Conservation (phyloP, 1,284 basidiomycete genomes). For the Rhizopogon parksii region DNA sequence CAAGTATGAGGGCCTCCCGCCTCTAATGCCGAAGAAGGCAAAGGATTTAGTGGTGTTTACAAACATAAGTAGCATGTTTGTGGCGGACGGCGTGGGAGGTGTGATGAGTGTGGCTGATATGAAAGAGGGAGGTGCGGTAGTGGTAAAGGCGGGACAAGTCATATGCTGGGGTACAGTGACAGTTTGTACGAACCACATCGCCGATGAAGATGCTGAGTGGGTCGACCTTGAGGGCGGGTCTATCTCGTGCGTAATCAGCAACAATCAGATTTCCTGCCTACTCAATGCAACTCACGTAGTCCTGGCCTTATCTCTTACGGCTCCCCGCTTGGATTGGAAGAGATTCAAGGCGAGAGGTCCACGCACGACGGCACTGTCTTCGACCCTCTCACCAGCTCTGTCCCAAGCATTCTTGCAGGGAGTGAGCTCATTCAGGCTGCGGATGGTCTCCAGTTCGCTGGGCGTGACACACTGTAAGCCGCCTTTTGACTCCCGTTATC, state of each 20-base stretch:
- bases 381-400: constrained; percentile 39
- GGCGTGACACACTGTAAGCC: constrained; percentile 63
- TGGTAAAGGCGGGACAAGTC: constrained; percentile 38
- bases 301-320: constrained; percentile 59
- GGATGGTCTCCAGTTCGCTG: constrained; percentile 68
- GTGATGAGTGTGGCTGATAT: constrained; percentile 15
- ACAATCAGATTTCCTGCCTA: neutral
- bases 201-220: constrained; percentile 17
- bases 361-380: constrained; percentile 61
- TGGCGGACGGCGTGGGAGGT: constrained; percentile 24
- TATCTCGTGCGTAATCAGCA: constrained; percentile 31
- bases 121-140: constrained; percentile 28
- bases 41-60: constrained; percentile 46
- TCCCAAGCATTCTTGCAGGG: constrained; percentile 41
- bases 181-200: constrained; percentile 12
- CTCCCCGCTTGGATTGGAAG: constrained; percentile 50
- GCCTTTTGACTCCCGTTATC: neutral
- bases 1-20: constrained; percentile 62
- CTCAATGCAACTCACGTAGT: constrained; percentile 20
- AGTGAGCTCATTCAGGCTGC: constrained; percentile 58
- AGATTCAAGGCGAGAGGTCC: constrained; percentile 56
- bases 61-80: constrained; percentile 47
- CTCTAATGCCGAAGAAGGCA: constrained; percentile 37
- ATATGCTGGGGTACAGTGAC: constrained; percentile 30
- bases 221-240: constrained; percentile 48